Evolutionary conservation across 163 green algal genomes (phyloP).

Genomic region (Chlorella variabilis): DNA sequence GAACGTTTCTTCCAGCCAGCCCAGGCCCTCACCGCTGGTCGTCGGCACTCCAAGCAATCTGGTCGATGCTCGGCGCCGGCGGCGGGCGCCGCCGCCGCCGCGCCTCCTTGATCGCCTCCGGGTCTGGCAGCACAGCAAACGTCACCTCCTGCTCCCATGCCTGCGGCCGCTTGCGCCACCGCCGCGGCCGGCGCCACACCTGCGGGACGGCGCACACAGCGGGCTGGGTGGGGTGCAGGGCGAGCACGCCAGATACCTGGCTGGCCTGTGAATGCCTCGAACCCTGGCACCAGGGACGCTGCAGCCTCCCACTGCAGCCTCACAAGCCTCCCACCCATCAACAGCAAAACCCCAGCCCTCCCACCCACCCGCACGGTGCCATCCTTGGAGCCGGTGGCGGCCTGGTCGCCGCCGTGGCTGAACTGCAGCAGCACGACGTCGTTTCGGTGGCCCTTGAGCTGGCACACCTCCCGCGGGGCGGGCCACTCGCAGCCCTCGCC

Average conservation of each 20-base stretch:
- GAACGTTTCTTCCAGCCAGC: no score
- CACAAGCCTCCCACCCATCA: no score
- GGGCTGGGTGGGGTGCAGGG: no score
- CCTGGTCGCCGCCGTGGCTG: constrained; percentile 59
- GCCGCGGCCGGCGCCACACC: constrained; percentile 41
- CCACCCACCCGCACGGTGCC: constrained; percentile 63
- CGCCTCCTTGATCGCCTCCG: constrained; percentile 37
- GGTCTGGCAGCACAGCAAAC: constrained; percentile 43
- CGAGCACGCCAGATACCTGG: no score
- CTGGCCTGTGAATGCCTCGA: no score
- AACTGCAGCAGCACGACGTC: constrained; percentile 77
- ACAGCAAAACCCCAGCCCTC: background rate
- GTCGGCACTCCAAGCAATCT: constrained; percentile 64
- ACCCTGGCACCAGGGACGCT: no score
- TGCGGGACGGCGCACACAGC: constrained; percentile 10
- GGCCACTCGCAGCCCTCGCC: background rate
- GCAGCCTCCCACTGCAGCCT: no score
- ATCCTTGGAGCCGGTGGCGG: constrained; percentile 79
- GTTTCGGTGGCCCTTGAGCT: constrained; percentile 71
- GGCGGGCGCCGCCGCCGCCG: constrained; percentile 40
- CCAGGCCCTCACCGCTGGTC: constrained; percentile 45
- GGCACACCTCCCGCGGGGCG: constrained; percentile 40
- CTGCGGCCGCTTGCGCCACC: constrained; percentile 17
- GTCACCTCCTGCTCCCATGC: constrained; percentile 39
- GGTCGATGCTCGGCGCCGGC: constrained; percentile 55